Percentiles rank a stretch among this genome's conserved stretches.
These are phyloP conservation scores for Pichia terricola DNA, from an alignment of 1,139 yeast species.

Conservation along the genomic window DNA sequence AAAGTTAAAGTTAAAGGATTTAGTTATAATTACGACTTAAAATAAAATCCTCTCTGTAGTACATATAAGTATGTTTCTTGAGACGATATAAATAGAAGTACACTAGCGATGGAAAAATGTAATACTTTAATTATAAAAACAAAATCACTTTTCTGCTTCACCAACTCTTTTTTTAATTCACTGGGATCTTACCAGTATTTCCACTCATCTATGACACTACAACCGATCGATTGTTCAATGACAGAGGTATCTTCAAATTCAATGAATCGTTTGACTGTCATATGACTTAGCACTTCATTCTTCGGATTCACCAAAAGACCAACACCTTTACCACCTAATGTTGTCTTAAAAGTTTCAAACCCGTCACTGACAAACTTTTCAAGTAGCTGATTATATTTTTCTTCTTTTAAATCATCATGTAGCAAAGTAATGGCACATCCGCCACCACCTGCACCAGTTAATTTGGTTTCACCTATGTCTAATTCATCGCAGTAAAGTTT, in stretches of 20 bases:
- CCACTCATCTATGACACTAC: constrained; percentile 39
- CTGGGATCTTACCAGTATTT: constrained; percentile 40
- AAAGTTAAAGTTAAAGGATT: too few relatives aligned
- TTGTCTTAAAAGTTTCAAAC: constrained; percentile 72
- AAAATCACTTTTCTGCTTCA: too few relatives aligned
- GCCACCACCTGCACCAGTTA: constrained; percentile 99
- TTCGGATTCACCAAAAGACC: constrained; percentile 36
- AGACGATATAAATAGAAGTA: too few relatives aligned
- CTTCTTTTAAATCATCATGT: constrained; percentile 36
- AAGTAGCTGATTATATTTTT: constrained; percentile 25
- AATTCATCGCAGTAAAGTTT: constrained; percentile 52
- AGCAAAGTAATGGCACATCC: constrained; percentile 93
- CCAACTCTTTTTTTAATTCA: too few relatives aligned
- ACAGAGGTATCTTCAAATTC: constrained; percentile 32
- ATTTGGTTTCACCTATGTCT: constrained; percentile 75
- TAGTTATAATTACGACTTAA: too few relatives aligned
- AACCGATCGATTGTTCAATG: constrained; percentile 40
- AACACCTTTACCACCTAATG: constrained; percentile 85
- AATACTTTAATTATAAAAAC: too few relatives aligned
- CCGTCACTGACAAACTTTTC: constrained; percentile 35
- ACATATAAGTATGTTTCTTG: too few relatives aligned
- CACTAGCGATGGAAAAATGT: too few relatives aligned
- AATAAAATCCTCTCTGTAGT: too few relatives aligned
- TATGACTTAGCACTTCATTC: constrained; percentile 13
- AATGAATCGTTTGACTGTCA: constrained; percentile 31